phyloP scores from a whole-genome alignment of 306 rosid species.

The Quercus mongolica region DNA sequence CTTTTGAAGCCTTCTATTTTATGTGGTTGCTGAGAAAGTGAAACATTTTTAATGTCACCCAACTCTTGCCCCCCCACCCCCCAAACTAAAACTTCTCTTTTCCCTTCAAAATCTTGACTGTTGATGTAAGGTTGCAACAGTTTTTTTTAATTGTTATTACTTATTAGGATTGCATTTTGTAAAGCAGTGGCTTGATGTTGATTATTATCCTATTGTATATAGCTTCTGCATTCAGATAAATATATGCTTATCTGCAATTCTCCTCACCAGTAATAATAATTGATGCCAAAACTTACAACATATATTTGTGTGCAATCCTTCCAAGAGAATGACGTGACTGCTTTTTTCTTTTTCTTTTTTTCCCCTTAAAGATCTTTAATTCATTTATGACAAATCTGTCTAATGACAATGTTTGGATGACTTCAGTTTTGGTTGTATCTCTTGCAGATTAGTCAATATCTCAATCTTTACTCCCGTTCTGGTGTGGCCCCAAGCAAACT shows the following conservation, averaged over 20 bases:
- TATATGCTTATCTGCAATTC: neutral
- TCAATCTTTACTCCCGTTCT: conserved; percentile 61
- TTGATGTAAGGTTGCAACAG: neutral
- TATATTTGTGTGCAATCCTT: neutral
- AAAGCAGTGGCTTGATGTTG: neutral
- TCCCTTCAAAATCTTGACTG: neutral
- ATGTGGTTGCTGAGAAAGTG: neutral
- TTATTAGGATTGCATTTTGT: neutral
- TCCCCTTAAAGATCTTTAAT: neutral
- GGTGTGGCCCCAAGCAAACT: conserved; percentile 79
- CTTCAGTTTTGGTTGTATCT: neutral
- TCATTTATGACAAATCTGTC: neutral
- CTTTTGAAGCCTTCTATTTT: neutral
- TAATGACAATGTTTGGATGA: neutral
- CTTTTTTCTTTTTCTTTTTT: neutral
- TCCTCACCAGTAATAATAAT: neutral
- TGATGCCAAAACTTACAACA: neutral
- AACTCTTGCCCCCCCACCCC: neutral
- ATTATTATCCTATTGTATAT: neutral
- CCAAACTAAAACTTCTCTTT: no score
- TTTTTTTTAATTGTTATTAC: neutral
- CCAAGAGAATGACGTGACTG: neutral
- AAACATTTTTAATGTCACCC: neutral
- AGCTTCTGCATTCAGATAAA: neutral
- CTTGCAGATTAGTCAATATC: conserved; percentile 82